Percentiles rank a stretch among this genome's conserved stretches.
These are phyloP conservation scores for Orychophragmus violaceus DNA, from an alignment of 345 rosid species.

Conservation along the genomic window DNA sequence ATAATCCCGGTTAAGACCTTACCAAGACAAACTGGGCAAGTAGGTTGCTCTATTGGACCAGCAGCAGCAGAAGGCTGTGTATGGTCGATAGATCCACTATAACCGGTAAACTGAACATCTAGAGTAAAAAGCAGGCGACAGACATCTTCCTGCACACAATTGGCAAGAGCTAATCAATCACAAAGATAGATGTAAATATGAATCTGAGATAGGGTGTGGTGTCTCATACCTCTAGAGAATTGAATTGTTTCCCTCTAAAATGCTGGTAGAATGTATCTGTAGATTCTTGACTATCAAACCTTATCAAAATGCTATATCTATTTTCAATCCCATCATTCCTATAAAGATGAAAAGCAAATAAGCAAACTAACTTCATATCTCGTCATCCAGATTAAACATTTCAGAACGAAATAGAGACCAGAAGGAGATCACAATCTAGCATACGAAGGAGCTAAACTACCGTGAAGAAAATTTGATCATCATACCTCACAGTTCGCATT, in stretches of 20 bases:
- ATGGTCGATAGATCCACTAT: conserved; percentile 68
- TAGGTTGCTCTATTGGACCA: conserved; percentile 70
- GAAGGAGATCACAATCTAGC: background rate
- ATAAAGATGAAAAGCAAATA: conserved; percentile 10
- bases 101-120: conserved; percentile 87
- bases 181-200: background rate
- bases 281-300: conserved; percentile 70
- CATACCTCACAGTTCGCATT: too few species aligned
- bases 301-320: too few species aligned
- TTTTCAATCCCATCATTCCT: too few species aligned
- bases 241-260: too few species aligned
- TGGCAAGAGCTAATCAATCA: background rate
- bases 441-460: too few species aligned
- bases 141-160: conserved; percentile 50
- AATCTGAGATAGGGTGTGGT: background rate
- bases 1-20: conserved; percentile 1
- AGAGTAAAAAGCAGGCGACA: conserved; percentile 70
- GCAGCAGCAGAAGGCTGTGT: conserved; percentile 51
- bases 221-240: conserved; percentile 72
- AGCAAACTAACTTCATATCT: background rate
- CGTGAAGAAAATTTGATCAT: too few species aligned
- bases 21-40: conserved; percentile 98
- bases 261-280: conserved; percentile 71
- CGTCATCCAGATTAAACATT: background rate
- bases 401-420: background rate